phyloP scores from a whole-genome alignment of 2,329 filamentous ascomycete genomes.

The Scolecobasidium constrictum region DNA sequence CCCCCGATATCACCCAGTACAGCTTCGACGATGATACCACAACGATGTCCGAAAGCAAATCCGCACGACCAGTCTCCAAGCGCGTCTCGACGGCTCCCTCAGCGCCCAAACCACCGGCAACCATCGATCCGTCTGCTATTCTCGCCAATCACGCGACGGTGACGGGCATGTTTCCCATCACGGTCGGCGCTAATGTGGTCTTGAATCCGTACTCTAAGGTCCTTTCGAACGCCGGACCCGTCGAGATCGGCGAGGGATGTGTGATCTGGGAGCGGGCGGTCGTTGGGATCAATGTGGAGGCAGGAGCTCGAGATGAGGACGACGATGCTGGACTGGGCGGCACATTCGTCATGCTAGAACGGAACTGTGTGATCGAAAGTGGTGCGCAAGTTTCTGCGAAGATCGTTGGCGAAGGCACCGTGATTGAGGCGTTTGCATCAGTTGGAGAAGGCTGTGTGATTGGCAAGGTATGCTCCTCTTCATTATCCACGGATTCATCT shows the following conservation, averaged over 20 bases:
- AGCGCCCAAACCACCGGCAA: constrained; percentile 25
- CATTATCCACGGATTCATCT: not conserved
- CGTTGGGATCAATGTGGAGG: constrained; percentile 19
- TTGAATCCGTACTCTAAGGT: constrained; percentile 70
- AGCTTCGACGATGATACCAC: too few species aligned
- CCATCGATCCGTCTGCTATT: constrained; percentile 35
- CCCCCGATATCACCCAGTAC: not conserved
- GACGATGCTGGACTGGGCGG: constrained; percentile 11
- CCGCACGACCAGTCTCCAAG: constrained; percentile 15
- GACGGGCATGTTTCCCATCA: constrained; percentile 67
- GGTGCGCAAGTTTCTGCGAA: constrained; percentile 28
- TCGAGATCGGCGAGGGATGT: constrained; percentile 41
- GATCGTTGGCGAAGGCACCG: constrained; percentile 3
- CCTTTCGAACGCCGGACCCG: constrained; percentile 28
- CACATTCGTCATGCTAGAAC: constrained; percentile 25
- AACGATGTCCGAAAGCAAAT: not conserved
- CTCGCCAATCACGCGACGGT: constrained; percentile 37
- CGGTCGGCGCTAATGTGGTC: constrained; percentile 64
- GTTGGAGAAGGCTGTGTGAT: constrained; percentile 24
- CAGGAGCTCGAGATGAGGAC: constrained; percentile 10
- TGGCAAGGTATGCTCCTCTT: constrained; percentile 25
- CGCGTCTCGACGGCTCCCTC: constrained; percentile 22
- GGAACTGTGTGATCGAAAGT: constrained; percentile 32
- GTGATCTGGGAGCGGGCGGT: constrained; percentile 61
- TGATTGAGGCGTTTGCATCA: constrained; percentile 19